Percentiles rank a stretch among this genome's conserved stretches.
phyloP scores from a whole-genome alignment of 495 filamentous ascomycete genomes.

The Neurospora africana region DNA sequence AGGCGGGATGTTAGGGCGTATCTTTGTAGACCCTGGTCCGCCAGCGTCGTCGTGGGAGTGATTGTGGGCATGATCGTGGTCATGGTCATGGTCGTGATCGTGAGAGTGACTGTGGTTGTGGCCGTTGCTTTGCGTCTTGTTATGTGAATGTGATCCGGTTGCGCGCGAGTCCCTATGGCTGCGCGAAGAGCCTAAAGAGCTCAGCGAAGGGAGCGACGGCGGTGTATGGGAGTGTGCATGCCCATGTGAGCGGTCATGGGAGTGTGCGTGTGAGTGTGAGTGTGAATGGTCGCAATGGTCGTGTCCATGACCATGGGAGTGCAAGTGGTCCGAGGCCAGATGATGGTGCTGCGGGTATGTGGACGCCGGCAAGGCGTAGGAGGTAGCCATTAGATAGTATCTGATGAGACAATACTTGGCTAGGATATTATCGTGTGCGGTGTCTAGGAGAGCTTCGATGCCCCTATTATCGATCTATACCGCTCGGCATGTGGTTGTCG shows the following conservation, averaged over 20 bases:
- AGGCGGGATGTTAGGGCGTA: conserved; percentile 12
- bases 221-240: conserved; percentile 26
- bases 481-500: background rate
- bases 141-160: conserved; percentile 14
- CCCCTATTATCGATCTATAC: conserved; percentile 5
- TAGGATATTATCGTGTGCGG: background rate
- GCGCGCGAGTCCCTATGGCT: conserved; percentile 13
- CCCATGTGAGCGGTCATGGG: conserved; percentile 28
- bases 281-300: conserved; percentile 28
- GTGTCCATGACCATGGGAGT: conserved; percentile 15
- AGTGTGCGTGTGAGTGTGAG: conserved; percentile 27
- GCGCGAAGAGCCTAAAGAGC: conserved; percentile 12
- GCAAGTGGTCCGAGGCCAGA: conserved; percentile 18
- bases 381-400: conserved; percentile 30
- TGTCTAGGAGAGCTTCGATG: conserved; percentile 12
- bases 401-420: background rate
- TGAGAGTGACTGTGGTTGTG: conserved; percentile 26
- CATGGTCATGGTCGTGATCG: conserved; percentile 17
- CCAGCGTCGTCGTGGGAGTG: conserved; percentile 14
- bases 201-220: conserved; percentile 13
- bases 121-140: conserved; percentile 12
- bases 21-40: background rate
- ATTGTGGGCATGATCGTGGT: conserved; percentile 11
- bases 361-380: conserved; percentile 40
- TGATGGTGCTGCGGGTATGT: conserved; percentile 35